phyloP scores from a whole-genome alignment of 805 yeast species.

The Nakazawaea ishiwadae region DNA sequence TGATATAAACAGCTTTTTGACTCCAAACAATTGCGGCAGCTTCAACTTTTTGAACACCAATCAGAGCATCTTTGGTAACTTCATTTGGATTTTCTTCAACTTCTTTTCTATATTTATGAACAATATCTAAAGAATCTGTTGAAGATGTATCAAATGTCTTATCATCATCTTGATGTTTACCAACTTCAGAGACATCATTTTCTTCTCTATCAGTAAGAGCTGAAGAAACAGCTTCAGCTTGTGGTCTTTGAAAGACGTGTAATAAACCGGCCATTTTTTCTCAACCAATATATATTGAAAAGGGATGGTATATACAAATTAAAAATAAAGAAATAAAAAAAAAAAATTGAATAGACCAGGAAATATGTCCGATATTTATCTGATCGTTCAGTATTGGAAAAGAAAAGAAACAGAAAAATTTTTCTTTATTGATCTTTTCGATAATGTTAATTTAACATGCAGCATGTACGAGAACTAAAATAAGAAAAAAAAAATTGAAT shows the following conservation, averaged over 20 bases:
- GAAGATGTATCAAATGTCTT: background rate
- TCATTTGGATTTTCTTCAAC: slow-evolving; percentile 12
- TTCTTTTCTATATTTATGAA: background rate
- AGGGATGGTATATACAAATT: too few species aligned
- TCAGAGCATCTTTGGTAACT: slow-evolving; percentile 19
- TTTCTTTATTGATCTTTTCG: too few species aligned
- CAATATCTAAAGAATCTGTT: background rate
- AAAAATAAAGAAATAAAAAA: too few species aligned
- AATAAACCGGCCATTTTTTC: background rate
- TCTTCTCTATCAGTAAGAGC: background rate
- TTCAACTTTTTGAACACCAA: slow-evolving; percentile 26
- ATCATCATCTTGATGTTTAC: background rate
- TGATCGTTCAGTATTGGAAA: too few species aligned
- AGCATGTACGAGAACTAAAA: too few species aligned
- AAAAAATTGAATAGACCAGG: too few species aligned
- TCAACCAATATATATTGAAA: too few species aligned
- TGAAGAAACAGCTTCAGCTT: background rate
- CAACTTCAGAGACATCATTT: background rate
- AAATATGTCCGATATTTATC: too few species aligned
- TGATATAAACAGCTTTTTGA: slow-evolving; percentile 20
- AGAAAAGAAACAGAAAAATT: too few species aligned
- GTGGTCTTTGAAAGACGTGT: background rate
- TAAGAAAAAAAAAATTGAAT: too few species aligned
- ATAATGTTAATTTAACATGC: too few species aligned
- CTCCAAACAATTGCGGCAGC: slow-evolving; percentile 29